Evolutionary conservation across 2,329 filamentous ascomycete species (phyloP).

Genomic region (Orbilia quercus): DNA sequence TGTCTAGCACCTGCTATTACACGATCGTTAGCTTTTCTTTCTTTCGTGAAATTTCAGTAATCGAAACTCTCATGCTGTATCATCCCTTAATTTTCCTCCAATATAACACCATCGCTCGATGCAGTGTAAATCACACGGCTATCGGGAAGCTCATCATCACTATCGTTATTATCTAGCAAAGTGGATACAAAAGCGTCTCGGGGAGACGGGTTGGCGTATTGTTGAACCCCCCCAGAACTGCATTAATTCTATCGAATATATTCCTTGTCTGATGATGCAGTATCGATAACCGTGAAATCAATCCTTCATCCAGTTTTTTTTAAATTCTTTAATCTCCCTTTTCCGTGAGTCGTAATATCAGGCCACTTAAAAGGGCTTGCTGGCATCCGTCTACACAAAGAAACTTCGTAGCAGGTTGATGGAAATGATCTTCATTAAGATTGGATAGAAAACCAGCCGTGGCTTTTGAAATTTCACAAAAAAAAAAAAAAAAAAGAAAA

Average conservation of each 20-base stretch:
- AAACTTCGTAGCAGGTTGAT: neutral
- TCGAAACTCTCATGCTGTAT: neutral
- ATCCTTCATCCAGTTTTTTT: neutral
- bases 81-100: slow-evolving; percentile 1
- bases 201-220: slow-evolving; percentile 28
- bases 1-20: too few species aligned
- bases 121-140: neutral
- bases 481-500: too few species aligned
- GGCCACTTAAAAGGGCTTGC: slow-evolving; percentile 18
- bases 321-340: slow-evolving; percentile 2
- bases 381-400: too few species aligned
- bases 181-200: too few species aligned
- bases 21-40: too few species aligned
- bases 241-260: slow-evolving; percentile 15
- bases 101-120: too few species aligned
- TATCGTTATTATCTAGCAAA: slow-evolving; percentile 11
- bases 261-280: too few species aligned
- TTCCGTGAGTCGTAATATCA: neutral
- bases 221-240: slow-evolving; percentile 14
- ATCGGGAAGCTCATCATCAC: slow-evolving; percentile 2
- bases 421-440: slow-evolving; percentile 9
- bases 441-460: slow-evolving; percentile 13
- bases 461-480: too few species aligned
- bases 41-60: too few species aligned
- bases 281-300: neutral